phyloP scores from a whole-genome alignment of 495 filamentous ascomycete species.

The Venustampulla echinocandica region DNA sequence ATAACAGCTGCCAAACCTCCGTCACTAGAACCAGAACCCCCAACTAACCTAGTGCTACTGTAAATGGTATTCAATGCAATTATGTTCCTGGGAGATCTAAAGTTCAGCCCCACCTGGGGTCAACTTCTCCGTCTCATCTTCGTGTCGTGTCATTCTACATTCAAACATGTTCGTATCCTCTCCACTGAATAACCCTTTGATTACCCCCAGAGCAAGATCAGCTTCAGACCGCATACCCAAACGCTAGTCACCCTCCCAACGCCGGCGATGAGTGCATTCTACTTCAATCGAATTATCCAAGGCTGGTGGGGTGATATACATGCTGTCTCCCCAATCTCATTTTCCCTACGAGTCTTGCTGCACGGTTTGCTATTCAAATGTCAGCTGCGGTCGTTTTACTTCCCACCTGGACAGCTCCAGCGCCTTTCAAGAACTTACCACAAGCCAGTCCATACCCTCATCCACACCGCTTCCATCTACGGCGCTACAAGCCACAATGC shows the following conservation, averaged over 20 bases:
- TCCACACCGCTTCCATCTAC: conserved; percentile 89
- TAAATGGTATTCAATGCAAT: too few relatives aligned
- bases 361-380: conserved; percentile 13
- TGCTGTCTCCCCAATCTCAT: conserved; percentile 3
- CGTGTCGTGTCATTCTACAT: too few relatives aligned
- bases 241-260: conserved; percentile 1
- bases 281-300: conserved; percentile 9
- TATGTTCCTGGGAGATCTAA: too few relatives aligned
- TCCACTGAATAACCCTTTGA: too few relatives aligned
- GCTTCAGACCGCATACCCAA: too few relatives aligned
- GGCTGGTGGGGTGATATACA: conserved; percentile 12
- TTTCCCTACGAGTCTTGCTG: conserved; percentile 23
- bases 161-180: too few relatives aligned
- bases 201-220: too few relatives aligned
- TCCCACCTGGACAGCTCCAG: background rate
- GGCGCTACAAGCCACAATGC: conserved; percentile 92
- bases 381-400: background rate
- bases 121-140: too few relatives aligned
- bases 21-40: too few relatives aligned
- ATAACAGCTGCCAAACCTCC: too few relatives aligned
- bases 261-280: background rate
- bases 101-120: too few relatives aligned
- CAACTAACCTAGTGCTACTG: too few relatives aligned
- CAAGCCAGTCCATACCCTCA: conserved; percentile 98
- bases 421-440: conserved; percentile 53